These are phyloP conservation scores for Peltaster fructicola DNA, from an alignment of 2,329 filamentous ascomycete genomes.

Conservation along the genomic window DNA sequence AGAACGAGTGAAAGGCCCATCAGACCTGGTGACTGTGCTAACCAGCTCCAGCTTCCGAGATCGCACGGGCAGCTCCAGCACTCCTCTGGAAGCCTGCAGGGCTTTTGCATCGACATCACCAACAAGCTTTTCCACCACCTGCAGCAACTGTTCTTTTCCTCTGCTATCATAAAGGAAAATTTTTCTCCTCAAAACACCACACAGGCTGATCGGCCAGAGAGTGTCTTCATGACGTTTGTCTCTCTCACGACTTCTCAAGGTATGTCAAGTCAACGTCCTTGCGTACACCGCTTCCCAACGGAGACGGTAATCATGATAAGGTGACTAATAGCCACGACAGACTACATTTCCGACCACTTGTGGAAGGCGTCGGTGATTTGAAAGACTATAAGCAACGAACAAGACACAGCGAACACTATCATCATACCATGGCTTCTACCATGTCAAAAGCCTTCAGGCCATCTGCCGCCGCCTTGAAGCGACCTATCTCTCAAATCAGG, in stretches of 20 bases:
- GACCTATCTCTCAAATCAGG: slow-evolving; percentile 28
- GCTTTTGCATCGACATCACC: too few relatives aligned
- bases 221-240: too few relatives aligned
- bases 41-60: too few relatives aligned
- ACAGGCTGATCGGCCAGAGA: too few relatives aligned
- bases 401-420: slow-evolving; percentile 8
- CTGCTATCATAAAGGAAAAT: too few relatives aligned
- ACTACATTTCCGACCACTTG: slow-evolving; percentile 54
- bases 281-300: slow-evolving; percentile 15
- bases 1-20: too few relatives aligned
- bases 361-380: slow-evolving; percentile 50
- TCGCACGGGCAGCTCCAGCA: too few relatives aligned
- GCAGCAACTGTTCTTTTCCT: too few relatives aligned
- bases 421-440: slow-evolving; percentile 19
- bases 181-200: too few relatives aligned
- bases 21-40: too few relatives aligned
- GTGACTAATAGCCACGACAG: slow-evolving; percentile 19
- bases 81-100: too few relatives aligned
- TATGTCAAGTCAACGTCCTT: slow-evolving; percentile 17
- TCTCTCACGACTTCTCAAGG: slow-evolving; percentile 38
- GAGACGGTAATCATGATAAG: slow-evolving; percentile 13
- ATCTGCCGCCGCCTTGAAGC: slow-evolving; percentile 22
- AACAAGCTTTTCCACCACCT: too few relatives aligned
- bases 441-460: slow-evolving; percentile 33
- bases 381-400: slow-evolving; percentile 16